These are phyloP conservation scores for Ophiocordyceps polyrhachis-furcata DNA, from an alignment of 2,329 filamentous ascomycete genomes.

Conservation along the genomic window DNA sequence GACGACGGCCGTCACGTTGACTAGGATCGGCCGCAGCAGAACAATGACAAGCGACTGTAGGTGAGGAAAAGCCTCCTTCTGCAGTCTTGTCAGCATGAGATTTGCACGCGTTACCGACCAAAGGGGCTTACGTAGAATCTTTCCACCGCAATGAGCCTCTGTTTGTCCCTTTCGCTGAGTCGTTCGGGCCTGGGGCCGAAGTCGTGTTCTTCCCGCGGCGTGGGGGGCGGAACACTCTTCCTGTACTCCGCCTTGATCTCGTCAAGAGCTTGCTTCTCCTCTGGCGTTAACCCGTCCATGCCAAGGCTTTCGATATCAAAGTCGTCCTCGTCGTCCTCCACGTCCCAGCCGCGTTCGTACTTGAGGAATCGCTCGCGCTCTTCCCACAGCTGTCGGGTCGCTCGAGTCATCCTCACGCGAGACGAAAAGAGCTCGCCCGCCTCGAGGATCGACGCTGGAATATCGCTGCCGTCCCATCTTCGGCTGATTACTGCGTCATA, in stretches of 20 bases:
- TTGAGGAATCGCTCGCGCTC: constrained; percentile 82
- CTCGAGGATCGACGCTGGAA: constrained; percentile 87
- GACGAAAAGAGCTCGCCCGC: constrained; percentile 82
- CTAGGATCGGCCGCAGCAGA: constrained; percentile 69
- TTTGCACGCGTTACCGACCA: not conserved
- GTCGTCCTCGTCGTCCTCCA: constrained; percentile 23
- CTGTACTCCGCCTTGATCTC: constrained; percentile 18
- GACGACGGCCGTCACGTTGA: constrained; percentile 74
- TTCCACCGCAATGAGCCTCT: constrained; percentile 56
- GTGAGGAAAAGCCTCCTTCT: constrained; percentile 63
- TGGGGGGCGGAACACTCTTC: constrained; percentile 7
- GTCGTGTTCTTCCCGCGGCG: constrained; percentile 14
- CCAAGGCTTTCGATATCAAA: constrained; percentile 23
- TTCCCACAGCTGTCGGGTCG: constrained; percentile 86
- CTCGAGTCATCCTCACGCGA: constrained; percentile 77
- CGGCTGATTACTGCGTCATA: constrained; percentile 67
- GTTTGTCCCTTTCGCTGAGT: constrained; percentile 35
- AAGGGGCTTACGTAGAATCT: constrained; percentile 54
- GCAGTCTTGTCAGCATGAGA: not conserved
- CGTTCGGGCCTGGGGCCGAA: constrained; percentile 28
- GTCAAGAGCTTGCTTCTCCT: constrained; percentile 22
- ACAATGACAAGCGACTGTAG: constrained; percentile 89
- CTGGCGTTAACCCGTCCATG: constrained; percentile 22
- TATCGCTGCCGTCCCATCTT: constrained; percentile 83
- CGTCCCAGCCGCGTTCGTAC: constrained; percentile 78